Percentiles rank a stretch among this genome's conserved stretches.
Evolutionary conservation across 305 asterid species (phyloP).

Genomic region (Petunia hybrid): DNA sequence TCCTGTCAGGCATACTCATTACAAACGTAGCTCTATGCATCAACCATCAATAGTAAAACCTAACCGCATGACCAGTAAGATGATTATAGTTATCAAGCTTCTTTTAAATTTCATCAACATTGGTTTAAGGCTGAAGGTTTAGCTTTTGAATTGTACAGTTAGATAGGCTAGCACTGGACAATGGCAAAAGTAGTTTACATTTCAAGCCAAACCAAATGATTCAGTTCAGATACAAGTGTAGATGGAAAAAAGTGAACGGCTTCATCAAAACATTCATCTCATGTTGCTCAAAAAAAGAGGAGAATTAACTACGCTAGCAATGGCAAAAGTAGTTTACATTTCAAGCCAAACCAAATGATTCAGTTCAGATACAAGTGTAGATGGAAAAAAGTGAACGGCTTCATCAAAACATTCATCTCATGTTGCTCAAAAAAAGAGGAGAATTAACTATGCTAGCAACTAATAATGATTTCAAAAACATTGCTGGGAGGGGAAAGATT

Average conservation of each 20-base stretch:
- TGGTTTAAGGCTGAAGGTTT: neutral
- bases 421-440: conserved; percentile 4
- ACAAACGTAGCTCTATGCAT: too few relatives aligned
- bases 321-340: neutral
- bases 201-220: too few relatives aligned
- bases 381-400: neutral
- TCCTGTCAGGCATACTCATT: neutral
- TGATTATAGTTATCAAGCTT: neutral
- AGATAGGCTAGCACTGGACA: neutral
- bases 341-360: neutral
- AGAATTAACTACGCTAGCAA: too few relatives aligned
- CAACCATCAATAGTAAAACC: neutral
- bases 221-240: too few relatives aligned
- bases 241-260: too few relatives aligned
- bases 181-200: too few relatives aligned
- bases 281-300: too few relatives aligned
- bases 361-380: neutral
- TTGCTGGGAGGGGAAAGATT: neutral
- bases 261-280: too few relatives aligned
- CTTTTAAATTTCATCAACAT: neutral
- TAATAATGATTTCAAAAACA: neutral
- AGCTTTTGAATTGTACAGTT: neutral
- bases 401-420: neutral
- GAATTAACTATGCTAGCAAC: neutral
- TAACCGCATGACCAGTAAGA: neutral